Conservation (phyloP, 352 stramenopile genomes). For the Bremia lactucae region DNA sequence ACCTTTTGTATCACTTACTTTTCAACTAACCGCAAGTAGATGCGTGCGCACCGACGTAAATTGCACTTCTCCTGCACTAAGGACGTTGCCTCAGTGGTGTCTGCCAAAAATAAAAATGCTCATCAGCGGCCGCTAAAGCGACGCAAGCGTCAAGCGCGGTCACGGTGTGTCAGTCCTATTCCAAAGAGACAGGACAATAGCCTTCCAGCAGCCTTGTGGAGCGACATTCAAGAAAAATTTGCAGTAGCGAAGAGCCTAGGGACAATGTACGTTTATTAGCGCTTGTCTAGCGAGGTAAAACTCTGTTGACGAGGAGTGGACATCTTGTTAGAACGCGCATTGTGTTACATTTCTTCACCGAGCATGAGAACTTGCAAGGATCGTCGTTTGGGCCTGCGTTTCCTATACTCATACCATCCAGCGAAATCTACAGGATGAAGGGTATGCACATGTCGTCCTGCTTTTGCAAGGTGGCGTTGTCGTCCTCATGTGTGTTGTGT, state of each 20-base stretch:
- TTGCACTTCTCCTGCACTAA: constrained; percentile 15
- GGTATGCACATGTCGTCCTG: constrained; percentile 20
- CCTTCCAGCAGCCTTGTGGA: constrained; percentile 24
- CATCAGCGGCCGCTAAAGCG: constrained; percentile 12
- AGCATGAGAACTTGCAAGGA: constrained; percentile 34
- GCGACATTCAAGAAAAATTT: constrained; percentile 27
- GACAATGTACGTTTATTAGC: constrained; percentile 28
- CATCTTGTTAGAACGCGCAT: constrained; percentile 28
- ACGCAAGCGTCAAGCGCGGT: constrained; percentile 12
- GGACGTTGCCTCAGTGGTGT: constrained; percentile 3
- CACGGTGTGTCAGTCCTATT: constrained; percentile 6
- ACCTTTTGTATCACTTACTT: constrained; percentile 11
- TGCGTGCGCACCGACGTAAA: constrained; percentile 17
- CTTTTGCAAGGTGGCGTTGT: background rate
- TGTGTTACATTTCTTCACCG: constrained; percentile 51
- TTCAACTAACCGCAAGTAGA: constrained; percentile 17
- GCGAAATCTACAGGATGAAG: constrained; percentile 59
- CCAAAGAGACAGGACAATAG: background rate
- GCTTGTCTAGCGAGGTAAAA: background rate
- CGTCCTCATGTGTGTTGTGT: constrained; percentile 6
- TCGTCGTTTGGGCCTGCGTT: constrained; percentile 11
- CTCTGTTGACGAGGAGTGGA: background rate
- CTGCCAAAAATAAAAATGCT: constrained; percentile 7
- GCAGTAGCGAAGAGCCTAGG: constrained; percentile 32
- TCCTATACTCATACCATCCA: constrained; percentile 39